Evolutionary conservation across 495 filamentous ascomycete genomes (phyloP).

Genomic region (Amphirosellinia nigrospora): DNA sequence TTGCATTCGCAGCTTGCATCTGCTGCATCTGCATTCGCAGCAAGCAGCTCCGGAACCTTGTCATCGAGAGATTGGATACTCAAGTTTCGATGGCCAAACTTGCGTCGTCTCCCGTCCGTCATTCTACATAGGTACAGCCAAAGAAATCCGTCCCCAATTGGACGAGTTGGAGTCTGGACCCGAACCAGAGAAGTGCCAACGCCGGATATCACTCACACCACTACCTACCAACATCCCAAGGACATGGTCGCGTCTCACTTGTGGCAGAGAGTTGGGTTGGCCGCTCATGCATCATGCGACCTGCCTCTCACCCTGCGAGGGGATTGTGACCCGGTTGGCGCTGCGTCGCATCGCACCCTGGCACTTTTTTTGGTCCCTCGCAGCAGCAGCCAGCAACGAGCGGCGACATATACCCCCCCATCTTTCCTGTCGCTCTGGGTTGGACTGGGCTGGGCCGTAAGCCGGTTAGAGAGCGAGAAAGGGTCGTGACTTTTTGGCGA

Average conservation of each 20-base stretch:
- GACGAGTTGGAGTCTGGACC: neutral
- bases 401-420: neutral
- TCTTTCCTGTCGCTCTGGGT: neutral
- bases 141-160: conserved; percentile 15
- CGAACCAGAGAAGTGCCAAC: conserved; percentile 6
- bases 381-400: too few relatives aligned
- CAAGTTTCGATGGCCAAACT: neutral
- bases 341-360: conserved; percentile 2
- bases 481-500: neutral
- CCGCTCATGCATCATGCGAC: conserved; percentile 17
- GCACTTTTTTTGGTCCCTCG: conserved; percentile 1
- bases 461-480: neutral
- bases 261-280: neutral
- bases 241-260: conserved; percentile 17
- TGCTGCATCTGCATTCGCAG: too few relatives aligned
- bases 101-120: conserved; percentile 9
- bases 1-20: neutral
- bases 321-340: conserved; percentile 17
- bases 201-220: conserved; percentile 26
- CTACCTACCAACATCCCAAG: conserved; percentile 8
- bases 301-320: neutral
- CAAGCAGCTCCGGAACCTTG: conserved; percentile 13
- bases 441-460: conserved; percentile 17
- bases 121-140: too few relatives aligned
- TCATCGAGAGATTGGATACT: neutral